These are phyloP conservation scores for Amphicarpaea edgeworthii DNA, from an alignment of 306 rosid species.

Conservation along the genomic window DNA sequence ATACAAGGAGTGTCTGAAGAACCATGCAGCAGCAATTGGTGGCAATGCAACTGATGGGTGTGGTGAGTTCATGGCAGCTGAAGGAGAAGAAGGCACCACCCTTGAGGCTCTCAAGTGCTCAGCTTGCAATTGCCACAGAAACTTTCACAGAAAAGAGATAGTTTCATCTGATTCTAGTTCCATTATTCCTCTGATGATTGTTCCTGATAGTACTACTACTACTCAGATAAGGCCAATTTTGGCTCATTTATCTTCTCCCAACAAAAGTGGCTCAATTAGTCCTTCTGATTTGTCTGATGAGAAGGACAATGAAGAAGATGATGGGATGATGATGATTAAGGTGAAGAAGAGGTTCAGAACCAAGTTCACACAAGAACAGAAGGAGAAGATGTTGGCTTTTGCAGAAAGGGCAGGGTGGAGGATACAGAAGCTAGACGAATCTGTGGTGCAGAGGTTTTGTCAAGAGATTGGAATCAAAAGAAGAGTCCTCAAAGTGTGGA, in stretches of 20 bases:
- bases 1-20: slow-evolving; percentile 61
- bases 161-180: slow-evolving; percentile 30
- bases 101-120: slow-evolving; percentile 56
- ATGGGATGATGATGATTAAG: not conserved
- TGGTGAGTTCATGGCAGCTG: slow-evolving; percentile 64
- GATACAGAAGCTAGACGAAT: slow-evolving; percentile 62
- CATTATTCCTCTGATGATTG: slow-evolving; percentile 6
- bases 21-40: slow-evolving; percentile 71
- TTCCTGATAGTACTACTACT: slow-evolving; percentile 17
- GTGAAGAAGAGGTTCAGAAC: slow-evolving; percentile 66
- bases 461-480: slow-evolving; percentile 66
- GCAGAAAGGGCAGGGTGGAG: slow-evolving; percentile 69
- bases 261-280: slow-evolving; percentile 55
- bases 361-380: slow-evolving; percentile 69
- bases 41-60: slow-evolving; percentile 70
- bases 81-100: slow-evolving; percentile 59
- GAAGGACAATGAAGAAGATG: slow-evolving; percentile 42
- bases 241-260: slow-evolving; percentile 44
- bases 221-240: slow-evolving; percentile 8
- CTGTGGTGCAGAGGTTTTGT: slow-evolving; percentile 58
- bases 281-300: slow-evolving; percentile 49
- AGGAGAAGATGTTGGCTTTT: slow-evolving; percentile 63
- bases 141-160: slow-evolving; percentile 64
- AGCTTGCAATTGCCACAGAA: slow-evolving; percentile 69
- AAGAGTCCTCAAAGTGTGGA: slow-evolving; percentile 73